Base-by-base conservation (phyloP, 371 early-diverging fungal genomes). In the Umbelopsis sp. region DNA sequence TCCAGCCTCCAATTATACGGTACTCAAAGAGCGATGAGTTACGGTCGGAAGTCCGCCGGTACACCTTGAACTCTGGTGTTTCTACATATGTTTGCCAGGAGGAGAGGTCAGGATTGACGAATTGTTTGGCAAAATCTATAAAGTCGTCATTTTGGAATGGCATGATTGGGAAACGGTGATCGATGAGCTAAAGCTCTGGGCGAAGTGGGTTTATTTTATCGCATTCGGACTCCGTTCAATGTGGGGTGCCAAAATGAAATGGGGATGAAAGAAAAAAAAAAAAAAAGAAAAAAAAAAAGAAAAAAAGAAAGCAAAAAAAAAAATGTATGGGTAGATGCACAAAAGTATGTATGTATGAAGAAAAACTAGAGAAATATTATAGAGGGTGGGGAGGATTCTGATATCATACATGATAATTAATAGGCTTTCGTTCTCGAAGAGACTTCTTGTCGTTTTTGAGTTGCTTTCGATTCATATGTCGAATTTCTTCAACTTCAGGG, bases 1-100 rank as follows among this genome's bases (percentile, higher is more conserved):
- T 51, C 74, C 72, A 78, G 25, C 68, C 74, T 25, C 78, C 78
- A 57, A 78, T 65, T 10, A 72, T 67, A 35, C 72, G 44, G 25
- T 76, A 78, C 20, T 70, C 66, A 46, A 65, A 78, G 11, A 78
- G 66, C 50, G 69, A 65, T n/a, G 69, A 65, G 20, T 72, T 76
- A 25, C 69, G 63, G 50, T 45, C 50, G 24, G 75, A 75, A 18
- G 65, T 66, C 48, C 69, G 68, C 14, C 76, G 76, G 53, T 76
- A 78, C 3, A 78, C 70, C 5, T 64, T 73, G 63, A 74, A 78
- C 9, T 73, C 68, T 14, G 65, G 12, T 22, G 45, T 72, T 35
- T 76, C 68, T 7, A 74, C 68, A 62, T 76, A 76, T 22, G 69
- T 63, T n/a, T 74, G 72, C 76, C 78, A 76, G 16, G n/a, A 11